phyloP scores from a whole-genome alignment of 768 basidiomycete species.

The Hemileccinum impolitum region DNA sequence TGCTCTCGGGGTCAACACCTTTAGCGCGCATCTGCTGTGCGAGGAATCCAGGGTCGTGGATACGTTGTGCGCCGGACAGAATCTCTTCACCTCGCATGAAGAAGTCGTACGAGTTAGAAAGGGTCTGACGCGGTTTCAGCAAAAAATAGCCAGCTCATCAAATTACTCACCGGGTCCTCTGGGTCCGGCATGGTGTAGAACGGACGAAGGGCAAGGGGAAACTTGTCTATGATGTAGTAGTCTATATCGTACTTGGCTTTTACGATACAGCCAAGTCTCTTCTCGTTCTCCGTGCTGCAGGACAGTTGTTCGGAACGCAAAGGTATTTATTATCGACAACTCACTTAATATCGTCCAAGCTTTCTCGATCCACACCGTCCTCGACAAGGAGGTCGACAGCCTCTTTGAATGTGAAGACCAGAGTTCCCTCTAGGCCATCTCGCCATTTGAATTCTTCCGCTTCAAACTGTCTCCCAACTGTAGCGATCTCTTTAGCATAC shows the following conservation, averaged over 20 bases:
- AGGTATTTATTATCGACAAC: conserved; percentile 20
- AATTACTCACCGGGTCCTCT: conserved; percentile 66
- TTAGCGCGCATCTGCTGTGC: conserved; percentile 80
- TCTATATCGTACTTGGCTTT: conserved; percentile 95
- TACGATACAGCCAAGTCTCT: conserved; percentile 84
- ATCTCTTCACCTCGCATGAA: conserved; percentile 99
- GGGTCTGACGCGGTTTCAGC: conserved; percentile 44
- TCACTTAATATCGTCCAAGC: conserved; percentile 87
- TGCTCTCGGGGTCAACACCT: conserved; percentile 86
- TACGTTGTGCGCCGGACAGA: conserved; percentile 95
- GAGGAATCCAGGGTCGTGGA: conserved; percentile 85
- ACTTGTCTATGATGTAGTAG: conserved; percentile 99
- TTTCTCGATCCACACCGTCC: conserved; percentile 77
- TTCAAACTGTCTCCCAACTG: conserved; percentile 83
- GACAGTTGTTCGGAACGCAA: conserved; percentile 1
- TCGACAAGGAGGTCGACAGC: conserved; percentile 84
- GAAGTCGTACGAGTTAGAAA: conserved; percentile 99
- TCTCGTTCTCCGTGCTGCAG: conserved; percentile 90
- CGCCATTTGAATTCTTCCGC: conserved; percentile 95
- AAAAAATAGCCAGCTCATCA: not conserved
- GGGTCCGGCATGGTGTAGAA: conserved; percentile 99
- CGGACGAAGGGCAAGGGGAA: conserved; percentile 91
- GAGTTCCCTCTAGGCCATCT: conserved; percentile 62
- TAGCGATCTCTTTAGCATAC: conserved; percentile 79
- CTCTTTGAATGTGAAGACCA: conserved; percentile 81